A percentile compares a stretch with the other conserved stretches of the same genome.
These are phyloP conservation scores for Paramecium tetraurelia DNA, from an alignment of 73 alveolate species.

Conservation along the genomic window DNA sequence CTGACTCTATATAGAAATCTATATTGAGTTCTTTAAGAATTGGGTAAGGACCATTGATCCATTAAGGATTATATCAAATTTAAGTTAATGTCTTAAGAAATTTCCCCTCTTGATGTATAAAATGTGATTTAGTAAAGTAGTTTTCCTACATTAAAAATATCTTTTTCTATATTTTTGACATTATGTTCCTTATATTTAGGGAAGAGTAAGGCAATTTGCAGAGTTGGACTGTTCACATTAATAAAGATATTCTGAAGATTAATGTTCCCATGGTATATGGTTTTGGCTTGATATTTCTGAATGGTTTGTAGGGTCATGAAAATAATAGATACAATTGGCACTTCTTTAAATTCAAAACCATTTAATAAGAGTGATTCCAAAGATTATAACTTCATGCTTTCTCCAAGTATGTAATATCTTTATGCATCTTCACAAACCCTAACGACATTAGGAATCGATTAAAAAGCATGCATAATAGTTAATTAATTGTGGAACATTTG, in stretches of 20 bases:
- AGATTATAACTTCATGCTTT: not conserved
- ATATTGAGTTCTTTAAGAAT: not conserved
- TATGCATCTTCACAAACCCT: not conserved
- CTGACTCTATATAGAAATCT: constrained; percentile 27
- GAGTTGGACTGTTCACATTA: not conserved
- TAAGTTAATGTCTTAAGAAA: not conserved
- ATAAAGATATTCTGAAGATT: not conserved
- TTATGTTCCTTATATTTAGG: not conserved
- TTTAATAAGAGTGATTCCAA: constrained; percentile 19
- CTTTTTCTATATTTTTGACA: not conserved
- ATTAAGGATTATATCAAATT: not conserved
- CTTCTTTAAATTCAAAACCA: constrained; percentile 40
- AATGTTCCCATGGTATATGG: not conserved
- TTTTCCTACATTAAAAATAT: not conserved
- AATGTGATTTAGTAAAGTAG: constrained; percentile 6
- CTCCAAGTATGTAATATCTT: not conserved
- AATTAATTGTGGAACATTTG: not conserved
- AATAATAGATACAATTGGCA: not conserved
- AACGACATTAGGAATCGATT: not conserved
- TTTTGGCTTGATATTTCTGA: not conserved
- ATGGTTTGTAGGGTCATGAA: not conserved
- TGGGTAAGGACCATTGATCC: not conserved
- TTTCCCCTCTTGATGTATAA: not conserved
- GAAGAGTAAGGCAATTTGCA: not conserved
- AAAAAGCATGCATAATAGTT: not conserved